Evolutionary conservation across 2,329 filamentous ascomycete genomes (phyloP), one percentile per base, ranked within the genome.

Genomic region (Byssoonygena ceratinophila): DNA sequence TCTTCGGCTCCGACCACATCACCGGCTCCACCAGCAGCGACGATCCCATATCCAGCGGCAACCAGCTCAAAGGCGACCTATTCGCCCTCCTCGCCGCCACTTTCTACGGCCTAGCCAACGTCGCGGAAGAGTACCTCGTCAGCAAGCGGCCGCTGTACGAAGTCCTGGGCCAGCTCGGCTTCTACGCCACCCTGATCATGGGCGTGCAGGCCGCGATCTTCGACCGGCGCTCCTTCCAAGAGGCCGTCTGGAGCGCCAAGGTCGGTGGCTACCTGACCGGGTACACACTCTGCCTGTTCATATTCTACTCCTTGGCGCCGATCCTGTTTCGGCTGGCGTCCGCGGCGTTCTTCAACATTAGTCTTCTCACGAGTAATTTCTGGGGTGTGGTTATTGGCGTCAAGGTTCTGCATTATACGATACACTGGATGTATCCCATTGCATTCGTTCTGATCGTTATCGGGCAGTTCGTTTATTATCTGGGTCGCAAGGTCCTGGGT

Each of bases 271-370:
- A 94, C 67, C 74, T 97, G 34, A 76, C 83, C n/a, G 92, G 91
- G 0, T 98, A 91, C 70, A 97, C 92, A 0, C 70, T 96, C 16
- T 82, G 83, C 55, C 77, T 98, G 20, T 75, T 78, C 51, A 71
- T 92, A 55, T 98, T 98, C 72, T 98, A 98, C 74, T 82, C 83
- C 6, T 75, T 92, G 2, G 89, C 86, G 0, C 92, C 92, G 0
- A 72, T 97, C 51, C 78, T 98, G 57, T 83, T 97, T 70, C 87
- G 92, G 59, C 85, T 97, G 73, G 85, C 85, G 25, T 86, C 81
- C 14, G 92, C 92, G 2, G 91, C 90, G 18, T 96, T 98, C 72
- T 94, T 96, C 75, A 94, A 98, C 70, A 94, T 97, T 63, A 91
- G 85, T 6, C 75, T 98, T 59, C 76, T 98, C 55, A 97, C 92